A percentile compares a stretch with the other conserved stretches of the same genome.
Evolutionary conservation across 2,329 filamentous ascomycete species (phyloP).

Genomic region (Penicillium olsonii): DNA sequence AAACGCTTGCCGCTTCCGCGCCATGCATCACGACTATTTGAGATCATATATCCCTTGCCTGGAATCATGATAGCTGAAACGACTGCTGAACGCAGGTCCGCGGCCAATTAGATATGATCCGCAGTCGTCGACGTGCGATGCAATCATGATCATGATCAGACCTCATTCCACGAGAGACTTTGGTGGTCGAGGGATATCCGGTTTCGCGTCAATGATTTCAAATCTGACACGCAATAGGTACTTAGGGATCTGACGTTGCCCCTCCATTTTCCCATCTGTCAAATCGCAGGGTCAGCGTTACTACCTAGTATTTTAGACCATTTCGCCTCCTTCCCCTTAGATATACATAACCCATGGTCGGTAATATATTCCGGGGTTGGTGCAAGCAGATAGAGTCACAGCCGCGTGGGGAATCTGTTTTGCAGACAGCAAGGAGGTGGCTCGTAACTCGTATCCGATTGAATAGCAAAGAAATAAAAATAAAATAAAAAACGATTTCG

Average conservation of each 20-base stretch:
- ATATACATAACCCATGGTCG: background rate
- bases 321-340: background rate
- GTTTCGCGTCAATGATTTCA: background rate
- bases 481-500: background rate
- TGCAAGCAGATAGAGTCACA: background rate
- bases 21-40: constrained; percentile 8
- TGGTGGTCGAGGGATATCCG: background rate
- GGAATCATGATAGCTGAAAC: constrained; percentile 21
- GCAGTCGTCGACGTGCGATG: background rate
- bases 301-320: background rate
- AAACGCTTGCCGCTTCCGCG: constrained; percentile 15
- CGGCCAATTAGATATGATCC: constrained; percentile 5
- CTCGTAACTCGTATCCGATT: background rate
- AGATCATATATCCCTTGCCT: constrained; percentile 20
- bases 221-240: background rate
- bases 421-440: constrained; percentile 10
- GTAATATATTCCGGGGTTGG: background rate
- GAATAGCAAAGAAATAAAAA: background rate
- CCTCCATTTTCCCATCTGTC: constrained; percentile 1
- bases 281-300: background rate
- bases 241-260: background rate
- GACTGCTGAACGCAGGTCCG: background rate
- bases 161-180: background rate
- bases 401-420: constrained; percentile 13
- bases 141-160: background rate